A percentile compares a stretch with the other conserved stretches of the same genome.
These are phyloP conservation scores for Alternaria longipes DNA, from an alignment of 2,329 filamentous ascomycete genomes.

Conservation along the genomic window DNA sequence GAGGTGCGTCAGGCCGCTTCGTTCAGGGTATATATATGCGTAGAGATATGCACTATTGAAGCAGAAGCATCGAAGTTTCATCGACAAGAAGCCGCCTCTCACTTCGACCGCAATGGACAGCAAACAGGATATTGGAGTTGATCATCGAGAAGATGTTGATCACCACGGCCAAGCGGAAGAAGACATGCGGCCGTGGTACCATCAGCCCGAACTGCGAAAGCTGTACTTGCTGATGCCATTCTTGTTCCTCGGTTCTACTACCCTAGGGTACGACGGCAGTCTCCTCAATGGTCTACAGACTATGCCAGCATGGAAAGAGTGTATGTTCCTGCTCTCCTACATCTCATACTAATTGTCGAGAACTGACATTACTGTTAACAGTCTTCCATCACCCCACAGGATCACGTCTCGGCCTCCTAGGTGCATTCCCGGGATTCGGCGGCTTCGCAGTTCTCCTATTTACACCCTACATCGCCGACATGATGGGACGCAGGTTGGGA, in stretches of 20 bases:
- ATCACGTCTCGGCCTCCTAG: slow-evolving; percentile 24
- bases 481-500: slow-evolving; percentile 11
- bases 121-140: neutral
- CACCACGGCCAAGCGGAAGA: neutral
- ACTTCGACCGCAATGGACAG: neutral
- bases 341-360: neutral
- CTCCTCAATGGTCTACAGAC: slow-evolving; percentile 57
- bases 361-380: neutral
- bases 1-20: neutral
- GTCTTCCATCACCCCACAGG: slow-evolving; percentile 23
- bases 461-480: neutral
- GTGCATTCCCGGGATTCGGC: slow-evolving; percentile 5
- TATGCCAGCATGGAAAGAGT: slow-evolving; percentile 18
- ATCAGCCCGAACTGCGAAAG: neutral
- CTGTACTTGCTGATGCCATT: neutral
- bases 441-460: neutral
- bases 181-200: neutral
- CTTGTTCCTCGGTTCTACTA: neutral
- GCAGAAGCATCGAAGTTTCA: neutral
- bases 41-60: neutral
- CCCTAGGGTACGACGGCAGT: slow-evolving; percentile 51
- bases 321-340: neutral
- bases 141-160: neutral
- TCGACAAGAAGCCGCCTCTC: neutral
- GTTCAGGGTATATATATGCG: neutral